Conservation (phyloP, 2,329 filamentous ascomycete genomes). For the Metarhizium sp. region DNA sequence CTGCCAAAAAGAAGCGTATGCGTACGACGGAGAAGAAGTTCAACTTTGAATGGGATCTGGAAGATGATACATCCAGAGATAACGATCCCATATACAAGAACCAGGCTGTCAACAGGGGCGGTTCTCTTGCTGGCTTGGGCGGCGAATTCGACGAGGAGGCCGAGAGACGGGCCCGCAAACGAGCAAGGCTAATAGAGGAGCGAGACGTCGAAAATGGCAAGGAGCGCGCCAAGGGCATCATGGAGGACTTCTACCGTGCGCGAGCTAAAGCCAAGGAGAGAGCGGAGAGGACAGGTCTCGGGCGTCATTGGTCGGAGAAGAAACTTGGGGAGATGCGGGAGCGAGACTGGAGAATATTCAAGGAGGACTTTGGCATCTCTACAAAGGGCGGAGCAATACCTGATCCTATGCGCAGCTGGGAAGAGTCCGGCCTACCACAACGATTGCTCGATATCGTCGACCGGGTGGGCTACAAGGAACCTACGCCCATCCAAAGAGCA, state of each 20-base stretch:
- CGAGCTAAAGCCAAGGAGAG: slow-evolving; percentile 58
- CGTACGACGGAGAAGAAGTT: slow-evolving; percentile 94
- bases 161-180: slow-evolving; percentile 44
- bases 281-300: slow-evolving; percentile 62
- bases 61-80: slow-evolving; percentile 66
- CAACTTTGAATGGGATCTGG: slow-evolving; percentile 95
- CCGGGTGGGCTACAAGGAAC: slow-evolving; percentile 82
- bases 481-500: slow-evolving; percentile 83
- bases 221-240: slow-evolving; percentile 65
- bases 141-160: slow-evolving; percentile 44
- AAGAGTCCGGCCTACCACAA: slow-evolving; percentile 71
- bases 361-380: slow-evolving; percentile 94
- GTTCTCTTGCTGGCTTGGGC: slow-evolving; percentile 37
- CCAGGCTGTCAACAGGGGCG: slow-evolving; percentile 20
- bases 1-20: slow-evolving; percentile 90
- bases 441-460: slow-evolving; percentile 73
- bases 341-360: slow-evolving; percentile 98
- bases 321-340: slow-evolving; percentile 87
- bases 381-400: slow-evolving; percentile 89
- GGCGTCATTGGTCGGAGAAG: slow-evolving; percentile 96
- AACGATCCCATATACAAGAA: slow-evolving; percentile 67
- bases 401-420: slow-evolving; percentile 93
- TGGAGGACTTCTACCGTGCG: slow-evolving; percentile 71
- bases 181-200: slow-evolving; percentile 62
- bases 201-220: slow-evolving; percentile 68